phyloP scores from a whole-genome alignment of 139 green algal genomes.

The Tetradesmus obliquus region DNA sequence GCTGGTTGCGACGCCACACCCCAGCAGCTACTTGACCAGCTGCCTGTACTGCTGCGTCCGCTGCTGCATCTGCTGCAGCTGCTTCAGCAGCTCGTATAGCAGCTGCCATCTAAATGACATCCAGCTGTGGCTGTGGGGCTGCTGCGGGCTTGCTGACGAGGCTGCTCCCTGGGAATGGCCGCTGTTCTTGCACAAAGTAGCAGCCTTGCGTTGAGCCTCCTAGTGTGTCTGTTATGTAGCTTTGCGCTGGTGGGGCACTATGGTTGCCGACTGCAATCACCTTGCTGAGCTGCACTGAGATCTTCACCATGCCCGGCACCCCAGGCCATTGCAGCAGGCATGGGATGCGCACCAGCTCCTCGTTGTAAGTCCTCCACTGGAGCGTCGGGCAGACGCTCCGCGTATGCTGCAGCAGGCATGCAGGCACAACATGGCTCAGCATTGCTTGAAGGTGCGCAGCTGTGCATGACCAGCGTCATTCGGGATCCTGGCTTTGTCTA shows the following conservation, averaged over 20 bases:
- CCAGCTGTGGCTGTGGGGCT: background rate
- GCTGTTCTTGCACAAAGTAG: background rate
- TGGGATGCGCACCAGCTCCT: background rate
- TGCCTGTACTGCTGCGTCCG: background rate
- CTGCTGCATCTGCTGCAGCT: background rate
- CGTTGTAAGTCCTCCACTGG: no score
- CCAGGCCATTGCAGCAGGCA: background rate
- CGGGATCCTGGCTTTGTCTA: no score
- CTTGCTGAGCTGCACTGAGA: background rate
- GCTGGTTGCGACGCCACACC: no score
- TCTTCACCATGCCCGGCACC: background rate
- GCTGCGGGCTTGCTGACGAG: background rate
- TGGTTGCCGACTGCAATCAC: background rate
- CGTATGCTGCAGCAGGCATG: no score
- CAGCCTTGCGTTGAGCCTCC: background rate
- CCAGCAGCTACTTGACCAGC: background rate
- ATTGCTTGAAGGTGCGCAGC: no score
- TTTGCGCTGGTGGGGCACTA: background rate
- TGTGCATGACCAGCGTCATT: no score
- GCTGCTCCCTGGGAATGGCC: background rate
- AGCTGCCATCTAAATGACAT: background rate
- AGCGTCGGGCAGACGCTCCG: no score
- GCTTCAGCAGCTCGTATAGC: background rate
- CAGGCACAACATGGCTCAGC: no score
- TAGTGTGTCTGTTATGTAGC: background rate